Conservation (phyloP, 208 protist genomes). For the Trichomonas vaginalis region DNA sequence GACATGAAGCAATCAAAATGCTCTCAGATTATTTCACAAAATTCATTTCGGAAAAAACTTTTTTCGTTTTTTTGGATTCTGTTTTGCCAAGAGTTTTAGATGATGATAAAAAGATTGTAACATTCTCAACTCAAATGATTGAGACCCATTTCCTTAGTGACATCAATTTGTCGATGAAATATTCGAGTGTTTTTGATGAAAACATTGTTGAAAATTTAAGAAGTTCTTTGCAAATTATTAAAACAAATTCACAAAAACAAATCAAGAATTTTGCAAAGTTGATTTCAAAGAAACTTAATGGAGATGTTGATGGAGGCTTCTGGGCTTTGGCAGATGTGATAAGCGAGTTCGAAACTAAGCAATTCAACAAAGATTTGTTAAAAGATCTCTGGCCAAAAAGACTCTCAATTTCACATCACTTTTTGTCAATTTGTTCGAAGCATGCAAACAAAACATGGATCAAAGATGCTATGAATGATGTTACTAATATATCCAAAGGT, state of each 20-base stretch:
- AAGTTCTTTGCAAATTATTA: not conserved
- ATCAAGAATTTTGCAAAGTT: not conserved
- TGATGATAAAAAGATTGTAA: not conserved
- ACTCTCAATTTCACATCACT: not conserved
- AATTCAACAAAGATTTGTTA: not conserved
- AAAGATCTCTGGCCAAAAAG: not conserved
- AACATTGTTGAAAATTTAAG: not conserved
- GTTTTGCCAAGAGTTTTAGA: not conserved
- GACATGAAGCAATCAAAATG: not conserved
- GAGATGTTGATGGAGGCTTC: not conserved
- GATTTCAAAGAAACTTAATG: not conserved
- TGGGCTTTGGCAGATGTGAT: not conserved
- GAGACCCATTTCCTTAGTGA: not conserved
- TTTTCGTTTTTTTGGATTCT: not conserved
- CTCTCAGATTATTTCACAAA: not conserved
- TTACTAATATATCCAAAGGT: not conserved
- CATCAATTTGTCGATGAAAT: not conserved
- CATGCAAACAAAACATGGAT: not conserved
- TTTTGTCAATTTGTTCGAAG: not conserved
- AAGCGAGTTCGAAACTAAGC: not conserved
- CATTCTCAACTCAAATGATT: not conserved
- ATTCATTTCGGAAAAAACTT: not conserved
- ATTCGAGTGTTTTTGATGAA: not conserved
- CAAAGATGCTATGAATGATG: not conserved
- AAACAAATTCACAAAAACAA: not conserved